Conservation (phyloP, 2,329 filamentous ascomycete species). For the Pseudogymnoascus sp. region DNA sequence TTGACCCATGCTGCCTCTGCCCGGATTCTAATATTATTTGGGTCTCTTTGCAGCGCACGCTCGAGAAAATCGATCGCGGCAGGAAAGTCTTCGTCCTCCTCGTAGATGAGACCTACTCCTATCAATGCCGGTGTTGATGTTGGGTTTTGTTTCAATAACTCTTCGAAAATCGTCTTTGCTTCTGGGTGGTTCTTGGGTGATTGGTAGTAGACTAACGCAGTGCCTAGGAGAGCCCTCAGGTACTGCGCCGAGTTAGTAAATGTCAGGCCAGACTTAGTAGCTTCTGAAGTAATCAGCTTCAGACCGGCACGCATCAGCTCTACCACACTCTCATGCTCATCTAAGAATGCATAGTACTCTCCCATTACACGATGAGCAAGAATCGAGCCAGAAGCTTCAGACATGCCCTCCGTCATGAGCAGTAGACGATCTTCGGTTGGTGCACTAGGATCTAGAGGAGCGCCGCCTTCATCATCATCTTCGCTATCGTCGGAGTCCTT, state of each 20-base stretch:
- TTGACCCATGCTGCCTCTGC: conserved; percentile 91
- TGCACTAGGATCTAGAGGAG: conserved; percentile 48
- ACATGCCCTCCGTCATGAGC: conserved; percentile 69
- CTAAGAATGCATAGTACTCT: conserved; percentile 74
- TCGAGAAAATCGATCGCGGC: conserved; percentile 74
- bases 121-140: conserved; percentile 75
- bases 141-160: conserved; percentile 66
- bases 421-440: conserved; percentile 72
- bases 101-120: conserved; percentile 82
- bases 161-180: conserved; percentile 77
- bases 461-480: conserved; percentile 47
- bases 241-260: conserved; percentile 66
- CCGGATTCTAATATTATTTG: conserved; percentile 66
- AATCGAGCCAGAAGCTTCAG: conserved; percentile 56
- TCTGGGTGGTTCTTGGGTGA: conserved; percentile 83
- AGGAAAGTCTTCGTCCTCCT: conserved; percentile 84
- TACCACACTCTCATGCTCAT: conserved; percentile 76
- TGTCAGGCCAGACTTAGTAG: conserved; percentile 56
- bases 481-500: conserved; percentile 40
- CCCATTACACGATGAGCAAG: conserved; percentile 77
- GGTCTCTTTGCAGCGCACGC: conserved; percentile 66
- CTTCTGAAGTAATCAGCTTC: conserved; percentile 50
- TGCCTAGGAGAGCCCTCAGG: conserved; percentile 69
- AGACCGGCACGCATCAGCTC: conserved; percentile 72
- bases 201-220: conserved; percentile 84